Evolutionary conservation across 2,329 filamentous ascomycete species (phyloP), one percentile per base, ranked within the genome.

Genomic region (Lojkania enalia): DNA sequence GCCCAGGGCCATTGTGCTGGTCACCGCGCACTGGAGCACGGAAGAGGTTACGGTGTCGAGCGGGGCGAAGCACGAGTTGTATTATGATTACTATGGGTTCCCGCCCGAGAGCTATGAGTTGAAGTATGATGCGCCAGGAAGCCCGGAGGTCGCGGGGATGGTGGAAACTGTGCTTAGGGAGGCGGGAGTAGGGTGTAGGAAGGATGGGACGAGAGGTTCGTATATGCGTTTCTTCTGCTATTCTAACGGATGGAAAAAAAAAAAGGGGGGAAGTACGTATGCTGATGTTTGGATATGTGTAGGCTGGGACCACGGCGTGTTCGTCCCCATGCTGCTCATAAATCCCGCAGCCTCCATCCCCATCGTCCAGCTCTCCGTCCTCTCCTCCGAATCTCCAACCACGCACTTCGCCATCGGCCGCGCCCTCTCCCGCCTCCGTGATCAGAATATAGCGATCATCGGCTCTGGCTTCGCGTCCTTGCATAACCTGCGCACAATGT

Each of bases 251-350:
- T n/a, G n/a, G n/a, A n/a, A n/a, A n/a, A n/a, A n/a, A n/a, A n/a
- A n/a, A n/a, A n/a, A n/a, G n/a, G n/a, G n/a, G n/a, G n/a, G n/a
- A n/a, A n/a, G n/a, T n/a, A n/a, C n/a, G n/a, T n/a, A n/a, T n/a
- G n/a, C n/a, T n/a, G n/a, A n/a, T n/a, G n/a, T n/a, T n/a, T n/a
- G n/a, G n/a, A n/a, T n/a, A n/a, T n/a, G n/a, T 20, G 16, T 19
- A 67, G 72, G 75, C 46, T 83, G 80, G 80, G 80, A 83, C 58
- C 81, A 83, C 58, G 81, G 80, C 67, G 79, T 83, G 45, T 83
- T 83, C 60, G 65, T 83, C 19, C 80, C 80, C 5, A 70, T 83
- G 66, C 71, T 75, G 35, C 77, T 83, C 32, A 75, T 79, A 54
- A 65, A 77, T 44, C 80, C 81, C 15, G 54, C 67, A 31, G 80